Conservation (phyloP, 1,284 basidiomycete genomes). For the Acaromyces ingoldii region DNA sequence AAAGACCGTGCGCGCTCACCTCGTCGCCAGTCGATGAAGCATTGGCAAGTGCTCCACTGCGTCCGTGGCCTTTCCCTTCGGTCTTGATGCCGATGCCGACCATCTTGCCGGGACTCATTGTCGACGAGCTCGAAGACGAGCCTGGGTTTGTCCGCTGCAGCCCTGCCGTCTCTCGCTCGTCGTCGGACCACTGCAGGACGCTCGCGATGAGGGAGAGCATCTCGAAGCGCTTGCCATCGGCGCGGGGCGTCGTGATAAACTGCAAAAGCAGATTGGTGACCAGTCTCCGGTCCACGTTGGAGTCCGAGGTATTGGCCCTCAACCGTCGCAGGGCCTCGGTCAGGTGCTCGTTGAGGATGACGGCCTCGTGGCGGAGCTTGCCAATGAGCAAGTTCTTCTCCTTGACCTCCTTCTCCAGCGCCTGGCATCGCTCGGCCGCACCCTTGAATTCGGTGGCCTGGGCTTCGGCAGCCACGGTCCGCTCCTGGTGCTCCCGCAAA, state of each 20-base stretch:
- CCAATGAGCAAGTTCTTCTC: slow-evolving; percentile 88
- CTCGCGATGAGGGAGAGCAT: slow-evolving; percentile 84
- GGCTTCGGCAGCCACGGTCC: slow-evolving; percentile 80
- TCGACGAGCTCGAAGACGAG: neutral
- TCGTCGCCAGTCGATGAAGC: slow-evolving; percentile 18
- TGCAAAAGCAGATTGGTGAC: slow-evolving; percentile 92
- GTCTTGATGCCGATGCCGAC: neutral
- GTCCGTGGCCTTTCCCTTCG: slow-evolving; percentile 1
- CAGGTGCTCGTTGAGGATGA: slow-evolving; percentile 86
- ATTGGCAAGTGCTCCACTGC: neutral
- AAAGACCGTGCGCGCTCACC: slow-evolving; percentile 9
- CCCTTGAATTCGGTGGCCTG: slow-evolving; percentile 60
- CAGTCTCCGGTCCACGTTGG: slow-evolving; percentile 57
- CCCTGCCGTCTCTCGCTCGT: slow-evolving; percentile 84
- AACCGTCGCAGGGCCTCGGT: slow-evolving; percentile 93
- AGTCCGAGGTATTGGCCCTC: slow-evolving; percentile 66
- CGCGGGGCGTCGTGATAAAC: slow-evolving; percentile 83
- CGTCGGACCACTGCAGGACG: slow-evolving; percentile 82
- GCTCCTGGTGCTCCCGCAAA: slow-evolving; percentile 76
- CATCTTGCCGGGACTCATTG: neutral
- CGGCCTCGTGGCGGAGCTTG: slow-evolving; percentile 79
- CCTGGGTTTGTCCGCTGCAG: slow-evolving; percentile 58
- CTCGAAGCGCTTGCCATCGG: slow-evolving; percentile 91
- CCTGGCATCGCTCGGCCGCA: slow-evolving; percentile 63
- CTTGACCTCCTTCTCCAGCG: slow-evolving; percentile 81